These are phyloP conservation scores for Closterium sp. DNA, from an alignment of 139 green algal genomes.

Conservation along the genomic window DNA sequence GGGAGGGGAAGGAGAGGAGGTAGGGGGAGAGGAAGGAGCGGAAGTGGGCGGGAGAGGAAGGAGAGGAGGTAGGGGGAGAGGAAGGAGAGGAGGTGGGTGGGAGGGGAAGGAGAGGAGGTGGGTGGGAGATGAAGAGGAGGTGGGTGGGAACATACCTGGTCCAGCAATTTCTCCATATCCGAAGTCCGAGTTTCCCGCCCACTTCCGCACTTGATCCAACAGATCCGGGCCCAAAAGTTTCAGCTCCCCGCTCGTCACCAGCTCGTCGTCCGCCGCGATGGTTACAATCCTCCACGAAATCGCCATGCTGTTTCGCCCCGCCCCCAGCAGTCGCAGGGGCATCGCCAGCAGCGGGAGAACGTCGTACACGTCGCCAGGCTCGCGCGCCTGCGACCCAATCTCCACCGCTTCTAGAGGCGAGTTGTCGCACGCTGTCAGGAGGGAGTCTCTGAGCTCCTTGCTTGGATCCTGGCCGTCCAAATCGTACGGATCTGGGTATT, in stretches of 20 bases:
- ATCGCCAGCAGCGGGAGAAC: neutral
- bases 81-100: neutral
- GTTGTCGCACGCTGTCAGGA: neutral
- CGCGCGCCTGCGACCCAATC: neutral
- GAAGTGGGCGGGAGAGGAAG: neutral
- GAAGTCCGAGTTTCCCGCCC: neutral
- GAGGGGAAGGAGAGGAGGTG: too few relatives aligned
- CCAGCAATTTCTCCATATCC: neutral
- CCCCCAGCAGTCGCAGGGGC: neutral
- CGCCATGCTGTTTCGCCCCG: neutral
- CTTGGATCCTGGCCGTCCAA: too few relatives aligned
- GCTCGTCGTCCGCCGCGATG: neutral
- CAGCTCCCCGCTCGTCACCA: neutral
- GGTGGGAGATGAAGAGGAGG: neutral
- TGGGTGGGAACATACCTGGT: neutral
- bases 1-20: too few relatives aligned
- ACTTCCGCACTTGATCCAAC: neutral
- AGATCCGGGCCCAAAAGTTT: neutral
- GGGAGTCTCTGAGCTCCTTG: neutral
- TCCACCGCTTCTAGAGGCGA: neutral
- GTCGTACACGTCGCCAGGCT: neutral
- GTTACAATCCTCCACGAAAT: neutral
- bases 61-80: too few relatives aligned
- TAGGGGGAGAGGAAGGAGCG: too few relatives aligned
- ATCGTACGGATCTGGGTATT: too few relatives aligned